Percentiles rank a stretch among this genome's conserved stretches.
These are phyloP conservation scores for Botrytis sinoallii DNA, from an alignment of 2,329 filamentous ascomycete species.

Conservation along the genomic window DNA sequence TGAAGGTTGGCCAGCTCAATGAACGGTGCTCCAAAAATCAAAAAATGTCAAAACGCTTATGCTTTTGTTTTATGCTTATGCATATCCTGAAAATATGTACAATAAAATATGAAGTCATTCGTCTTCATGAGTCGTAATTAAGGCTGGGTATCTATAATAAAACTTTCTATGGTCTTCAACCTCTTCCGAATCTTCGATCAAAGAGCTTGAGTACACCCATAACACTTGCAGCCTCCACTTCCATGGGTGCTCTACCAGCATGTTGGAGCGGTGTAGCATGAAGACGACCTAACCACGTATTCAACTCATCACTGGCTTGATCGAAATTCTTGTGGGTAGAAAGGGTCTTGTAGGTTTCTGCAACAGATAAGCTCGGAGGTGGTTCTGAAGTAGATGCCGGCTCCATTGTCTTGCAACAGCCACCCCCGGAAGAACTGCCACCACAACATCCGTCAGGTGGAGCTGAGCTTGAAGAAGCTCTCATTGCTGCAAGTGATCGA, in stretches of 20 bases:
- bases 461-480: slow-evolving; percentile 31
- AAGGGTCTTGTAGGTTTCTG: slow-evolving; percentile 75
- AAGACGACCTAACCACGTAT: slow-evolving; percentile 72
- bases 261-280: slow-evolving; percentile 50
- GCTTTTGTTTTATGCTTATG: slow-evolving; percentile 5
- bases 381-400: slow-evolving; percentile 33
- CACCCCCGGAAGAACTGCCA: slow-evolving; percentile 55
- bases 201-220: slow-evolving; percentile 84
- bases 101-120: slow-evolving; percentile 10
- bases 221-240: slow-evolving; percentile 79
- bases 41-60: not conserved
- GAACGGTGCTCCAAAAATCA: not conserved
- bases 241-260: slow-evolving; percentile 56
- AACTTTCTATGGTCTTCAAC: slow-evolving; percentile 25
- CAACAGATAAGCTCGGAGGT: slow-evolving; percentile 61
- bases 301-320: slow-evolving; percentile 68
- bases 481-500: slow-evolving; percentile 69
- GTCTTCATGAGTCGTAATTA: slow-evolving; percentile 13
- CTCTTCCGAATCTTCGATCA: slow-evolving; percentile 66
- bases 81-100: slow-evolving; percentile 3
- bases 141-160: slow-evolving; percentile 5
- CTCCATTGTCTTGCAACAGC: slow-evolving; percentile 55
- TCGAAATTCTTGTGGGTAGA: slow-evolving; percentile 75
- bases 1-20: not conserved
- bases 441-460: slow-evolving; percentile 58